Evolutionary conservation across 805 yeast genomes (phyloP), one percentile per base, ranked within the genome.

Genomic region (Starmerella floricola): DNA sequence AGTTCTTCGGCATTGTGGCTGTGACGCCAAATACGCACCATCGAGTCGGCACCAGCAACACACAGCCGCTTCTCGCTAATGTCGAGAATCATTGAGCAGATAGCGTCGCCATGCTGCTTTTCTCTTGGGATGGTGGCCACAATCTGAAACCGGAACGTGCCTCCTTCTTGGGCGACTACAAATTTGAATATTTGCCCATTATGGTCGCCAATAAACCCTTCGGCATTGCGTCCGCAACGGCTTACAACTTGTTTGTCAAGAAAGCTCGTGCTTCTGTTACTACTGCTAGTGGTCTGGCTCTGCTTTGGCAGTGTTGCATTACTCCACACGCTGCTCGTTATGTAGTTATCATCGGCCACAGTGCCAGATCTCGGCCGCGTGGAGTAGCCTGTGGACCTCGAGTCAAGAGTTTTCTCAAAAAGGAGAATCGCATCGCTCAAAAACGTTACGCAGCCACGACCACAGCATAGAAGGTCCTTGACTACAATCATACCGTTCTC

Each of bases 1-100:
- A 30, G n/a, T 11, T 17, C 30, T 2, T 13, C n/a, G 11, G 29
- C 28, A 6, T 31, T 35, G 24, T 21, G 8, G 19, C 21, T 15
- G 32, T 36, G 44, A 4, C 19, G 17, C 48, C 48, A 45, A 2
- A 45, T n/a, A 16, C 36, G 18, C 19, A 45, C 35, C 10, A 6
- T 24, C 37, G 18, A 13, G 36, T 41, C 42, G n/a, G 16, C 18
- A 12, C 36, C 40, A 12, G 42, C 40, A 4, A 40, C 42, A n/a
- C 24, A 36, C 11, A 45, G 23, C 17, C 12, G 6, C 18, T n/a
- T 17, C 16, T 34, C 45, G 26, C 28, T 20, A 15, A 15, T n/a
- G 33, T 34, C 34, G 6, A 45, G 17, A 17, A 40, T 29, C 36
- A 45, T 37, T 16, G 36, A 6, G 34, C 39, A 31, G 29, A 45